Percentiles rank a stretch among this genome's conserved stretches.
phyloP scores from a whole-genome alignment of 1,284 basidiomycete genomes.

The Meira nashicola region DNA sequence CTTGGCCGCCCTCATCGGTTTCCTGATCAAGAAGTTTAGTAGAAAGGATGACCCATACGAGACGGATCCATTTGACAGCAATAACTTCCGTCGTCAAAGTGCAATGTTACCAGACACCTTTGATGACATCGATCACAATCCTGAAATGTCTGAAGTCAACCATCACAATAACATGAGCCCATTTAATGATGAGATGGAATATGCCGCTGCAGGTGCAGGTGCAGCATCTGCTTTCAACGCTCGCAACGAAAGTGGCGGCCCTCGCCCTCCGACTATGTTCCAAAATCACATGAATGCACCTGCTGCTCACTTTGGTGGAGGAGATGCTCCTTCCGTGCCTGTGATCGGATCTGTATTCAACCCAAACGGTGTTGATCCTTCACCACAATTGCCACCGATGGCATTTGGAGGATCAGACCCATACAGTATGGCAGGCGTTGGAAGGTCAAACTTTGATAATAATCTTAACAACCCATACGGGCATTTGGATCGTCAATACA shows the following conservation, averaged over 20 bases:
- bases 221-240: conserved; percentile 17
- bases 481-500: conserved; percentile 31
- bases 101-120: conserved; percentile 51
- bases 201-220: conserved; percentile 22
- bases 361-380: conserved; percentile 15
- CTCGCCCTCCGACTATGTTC: conserved; percentile 53
- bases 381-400: conserved; percentile 37
- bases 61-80: conserved; percentile 49
- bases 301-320: conserved; percentile 14
- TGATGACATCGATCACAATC: conserved; percentile 39
- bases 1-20: conserved; percentile 47
- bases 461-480: conserved; percentile 46
- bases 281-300: conserved; percentile 42
- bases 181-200: conserved; percentile 3
- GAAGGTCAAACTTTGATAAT: conserved; percentile 21
- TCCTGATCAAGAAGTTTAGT: conserved; percentile 48
- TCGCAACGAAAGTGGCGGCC: conserved; percentile 43
- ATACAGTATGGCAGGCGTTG: conserved; percentile 37
- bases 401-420: conserved; percentile 40
- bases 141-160: conserved; percentile 36
- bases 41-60: conserved; percentile 47
- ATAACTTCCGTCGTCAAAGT: conserved; percentile 48
- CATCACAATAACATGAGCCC: background rate
- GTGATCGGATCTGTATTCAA: conserved; percentile 34
- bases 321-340: conserved; percentile 9